Evolutionary conservation across 108 stramenopile species (phyloP).

Genomic region (Cylindrotheca closterium): DNA sequence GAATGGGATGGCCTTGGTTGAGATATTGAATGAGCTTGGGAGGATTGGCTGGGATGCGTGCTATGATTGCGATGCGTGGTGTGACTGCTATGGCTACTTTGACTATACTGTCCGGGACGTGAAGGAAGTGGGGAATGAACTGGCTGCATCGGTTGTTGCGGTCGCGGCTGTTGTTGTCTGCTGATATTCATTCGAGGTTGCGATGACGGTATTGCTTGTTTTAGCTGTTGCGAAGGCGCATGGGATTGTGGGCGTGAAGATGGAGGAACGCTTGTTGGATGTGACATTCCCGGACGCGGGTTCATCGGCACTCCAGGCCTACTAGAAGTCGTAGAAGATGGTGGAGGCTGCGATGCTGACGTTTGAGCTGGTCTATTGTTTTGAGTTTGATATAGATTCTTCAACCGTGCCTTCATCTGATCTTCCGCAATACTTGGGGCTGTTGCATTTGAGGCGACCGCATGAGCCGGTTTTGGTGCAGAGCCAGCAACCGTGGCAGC

Average conservation of each 20-base stretch:
- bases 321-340: background rate
- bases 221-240: conserved; percentile 1
- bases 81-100: background rate
- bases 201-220: background rate
- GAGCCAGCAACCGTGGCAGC: conserved; percentile 16
- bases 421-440: background rate
- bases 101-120: background rate
- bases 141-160: conserved; percentile 18
- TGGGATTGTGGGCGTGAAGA: background rate
- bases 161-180: conserved; percentile 12
- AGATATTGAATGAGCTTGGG: background rate
- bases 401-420: conserved; percentile 24
- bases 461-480: conserved; percentile 9
- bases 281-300: background rate
- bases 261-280: background rate
- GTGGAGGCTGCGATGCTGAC: conserved; percentile 15
- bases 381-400: conserved; percentile 26
- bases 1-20: background rate
- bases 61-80: too few species aligned
- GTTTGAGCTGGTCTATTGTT: conserved; percentile 14
- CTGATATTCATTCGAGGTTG: background rate
- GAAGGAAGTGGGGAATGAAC: background rate
- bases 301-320: background rate
- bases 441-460: conserved; percentile 9
- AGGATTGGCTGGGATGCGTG: background rate